Conservation (phyloP, 1,284 basidiomycete genomes). For the Austroboletus rostrupii region DNA sequence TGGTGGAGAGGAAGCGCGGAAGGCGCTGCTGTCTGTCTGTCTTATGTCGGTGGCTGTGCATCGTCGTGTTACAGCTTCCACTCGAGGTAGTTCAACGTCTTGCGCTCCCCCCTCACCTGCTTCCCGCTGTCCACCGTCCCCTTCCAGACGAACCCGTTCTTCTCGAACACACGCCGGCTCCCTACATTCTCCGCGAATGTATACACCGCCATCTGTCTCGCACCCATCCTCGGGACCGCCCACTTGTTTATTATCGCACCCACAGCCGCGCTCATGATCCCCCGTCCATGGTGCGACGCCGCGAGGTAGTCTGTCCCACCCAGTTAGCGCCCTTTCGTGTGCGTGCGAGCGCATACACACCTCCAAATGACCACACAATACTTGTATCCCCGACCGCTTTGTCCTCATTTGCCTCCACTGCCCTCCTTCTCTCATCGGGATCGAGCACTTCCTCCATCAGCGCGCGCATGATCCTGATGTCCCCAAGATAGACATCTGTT, state of each 20-base stretch:
- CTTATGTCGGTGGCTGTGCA: slow-evolving; percentile 17
- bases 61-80: slow-evolving; percentile 6
- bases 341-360: slow-evolving; percentile 25
- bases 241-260: slow-evolving; percentile 48
- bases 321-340: slow-evolving; percentile 11
- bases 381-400: slow-evolving; percentile 36
- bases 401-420: slow-evolving; percentile 15
- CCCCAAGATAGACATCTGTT: slow-evolving; percentile 39
- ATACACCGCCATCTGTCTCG: slow-evolving; percentile 41
- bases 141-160: slow-evolving; percentile 53
- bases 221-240: slow-evolving; percentile 57
- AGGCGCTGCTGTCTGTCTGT: not conserved
- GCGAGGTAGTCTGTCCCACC: slow-evolving; percentile 31
- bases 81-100: slow-evolving; percentile 15
- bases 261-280: slow-evolving; percentile 64
- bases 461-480: slow-evolving; percentile 32
- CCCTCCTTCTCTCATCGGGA: slow-evolving; percentile 24
- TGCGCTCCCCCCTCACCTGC: slow-evolving; percentile 31
- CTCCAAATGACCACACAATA: slow-evolving; percentile 42
- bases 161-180: slow-evolving; percentile 59
- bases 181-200: slow-evolving; percentile 50
- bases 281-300: slow-evolving; percentile 55
- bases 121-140: slow-evolving; percentile 39
- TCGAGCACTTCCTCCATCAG: slow-evolving; percentile 34
- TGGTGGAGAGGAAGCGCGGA: not conserved